Conservation (phyloP, 768 basidiomycete species). For the Lactarius vividus region DNA sequence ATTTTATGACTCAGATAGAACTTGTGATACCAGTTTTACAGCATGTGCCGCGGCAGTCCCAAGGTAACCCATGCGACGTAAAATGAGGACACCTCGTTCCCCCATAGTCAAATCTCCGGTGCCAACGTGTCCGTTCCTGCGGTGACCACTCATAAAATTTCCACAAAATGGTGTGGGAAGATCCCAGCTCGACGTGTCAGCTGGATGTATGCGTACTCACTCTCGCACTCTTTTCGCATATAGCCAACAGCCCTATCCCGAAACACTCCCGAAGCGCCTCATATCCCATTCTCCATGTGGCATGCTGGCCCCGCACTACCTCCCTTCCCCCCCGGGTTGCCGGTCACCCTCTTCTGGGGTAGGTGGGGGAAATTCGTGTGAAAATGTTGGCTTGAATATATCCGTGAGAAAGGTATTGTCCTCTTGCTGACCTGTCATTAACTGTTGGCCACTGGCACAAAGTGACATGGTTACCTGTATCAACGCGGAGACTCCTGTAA, state of each 20-base stretch:
- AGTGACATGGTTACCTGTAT: background rate
- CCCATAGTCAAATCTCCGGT: conserved; percentile 4
- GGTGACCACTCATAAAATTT: background rate
- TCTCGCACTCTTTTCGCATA: background rate
- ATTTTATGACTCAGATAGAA: background rate
- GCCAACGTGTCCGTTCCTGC: background rate
- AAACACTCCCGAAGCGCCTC: no score
- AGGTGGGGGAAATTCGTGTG: background rate
- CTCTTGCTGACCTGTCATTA: background rate
- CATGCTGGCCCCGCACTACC: background rate
- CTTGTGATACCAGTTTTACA: background rate
- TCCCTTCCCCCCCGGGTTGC: background rate
- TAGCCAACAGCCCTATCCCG: background rate
- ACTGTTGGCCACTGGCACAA: background rate
- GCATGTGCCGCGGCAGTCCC: background rate
- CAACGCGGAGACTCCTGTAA: background rate
- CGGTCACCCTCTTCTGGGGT: background rate
- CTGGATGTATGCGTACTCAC: background rate
- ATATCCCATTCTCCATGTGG: background rate
- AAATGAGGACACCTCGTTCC: background rate
- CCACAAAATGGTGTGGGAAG: conserved; percentile 9
- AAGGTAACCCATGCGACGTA: background rate
- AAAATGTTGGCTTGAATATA: background rate
- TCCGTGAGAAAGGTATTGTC: background rate
- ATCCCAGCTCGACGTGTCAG: conserved; percentile 3